Conservation (phyloP, 2,329 filamentous ascomycete genomes). For the Penicillium brasilianum region DNA sequence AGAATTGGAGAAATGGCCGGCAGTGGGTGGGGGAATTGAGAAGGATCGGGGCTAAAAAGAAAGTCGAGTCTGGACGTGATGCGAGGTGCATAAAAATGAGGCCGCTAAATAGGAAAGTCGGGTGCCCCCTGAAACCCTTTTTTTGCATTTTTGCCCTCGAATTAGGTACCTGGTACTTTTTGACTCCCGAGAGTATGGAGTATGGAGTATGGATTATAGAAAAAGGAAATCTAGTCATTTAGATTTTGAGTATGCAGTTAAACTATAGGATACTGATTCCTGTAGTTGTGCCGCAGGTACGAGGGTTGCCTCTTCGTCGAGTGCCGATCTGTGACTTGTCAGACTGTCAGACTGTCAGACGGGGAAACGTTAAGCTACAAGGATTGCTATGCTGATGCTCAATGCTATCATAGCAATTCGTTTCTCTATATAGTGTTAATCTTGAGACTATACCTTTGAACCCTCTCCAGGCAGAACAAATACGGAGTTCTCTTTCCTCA, state of each 20-base stretch:
- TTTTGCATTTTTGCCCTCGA: background rate
- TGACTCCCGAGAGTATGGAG: no score
- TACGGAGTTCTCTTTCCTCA: background rate
- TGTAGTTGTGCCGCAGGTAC: background rate
- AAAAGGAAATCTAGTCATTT: background rate
- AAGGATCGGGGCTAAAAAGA: background rate
- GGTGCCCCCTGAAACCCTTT: no score
- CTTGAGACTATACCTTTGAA: background rate
- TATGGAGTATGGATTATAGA: background rate
- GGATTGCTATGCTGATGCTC: no score
- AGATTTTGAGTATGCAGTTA: no score
- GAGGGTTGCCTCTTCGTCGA: background rate
- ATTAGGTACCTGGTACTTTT: no score
- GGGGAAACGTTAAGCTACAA: background rate
- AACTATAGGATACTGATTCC: background rate
- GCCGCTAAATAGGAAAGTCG: constrained; percentile 3
- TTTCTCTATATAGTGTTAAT: no score
- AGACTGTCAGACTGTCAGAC: background rate
- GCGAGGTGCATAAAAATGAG: constrained; percentile 24
- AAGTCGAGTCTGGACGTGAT: background rate
- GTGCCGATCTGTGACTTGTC: background rate
- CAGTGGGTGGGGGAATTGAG: constrained; percentile 12
- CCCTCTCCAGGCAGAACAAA: background rate
- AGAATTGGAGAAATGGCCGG: background rate
- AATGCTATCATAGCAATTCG: background rate